Percentiles rank a stretch among this genome's conserved stretches.
These are phyloP conservation scores for Hymenoscyphus fructigenus DNA, from an alignment of 2,329 filamentous ascomycete genomes.

Conservation along the genomic window DNA sequence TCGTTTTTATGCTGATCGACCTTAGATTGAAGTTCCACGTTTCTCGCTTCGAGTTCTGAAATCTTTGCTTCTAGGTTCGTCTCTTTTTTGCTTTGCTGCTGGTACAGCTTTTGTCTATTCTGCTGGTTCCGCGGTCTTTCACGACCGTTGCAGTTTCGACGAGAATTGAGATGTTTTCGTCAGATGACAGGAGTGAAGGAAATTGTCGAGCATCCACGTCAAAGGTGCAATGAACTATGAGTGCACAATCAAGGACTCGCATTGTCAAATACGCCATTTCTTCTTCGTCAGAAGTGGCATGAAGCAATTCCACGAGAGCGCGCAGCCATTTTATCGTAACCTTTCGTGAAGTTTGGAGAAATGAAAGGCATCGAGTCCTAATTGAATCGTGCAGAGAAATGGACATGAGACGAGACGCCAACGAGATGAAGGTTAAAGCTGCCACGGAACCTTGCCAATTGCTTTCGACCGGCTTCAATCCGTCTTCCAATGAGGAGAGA, in stretches of 20 bases:
- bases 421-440: constrained; percentile 39
- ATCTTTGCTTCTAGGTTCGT: no score
- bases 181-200: constrained; percentile 27
- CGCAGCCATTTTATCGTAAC: constrained; percentile 42
- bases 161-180: constrained; percentile 36
- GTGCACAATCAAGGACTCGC: constrained; percentile 31
- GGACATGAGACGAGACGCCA: background rate
- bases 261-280: background rate
- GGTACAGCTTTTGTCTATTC: no score
- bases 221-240: constrained; percentile 45
- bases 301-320: background rate
- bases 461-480: constrained; percentile 40
- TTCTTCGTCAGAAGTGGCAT: background rate
- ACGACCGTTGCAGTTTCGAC: constrained; percentile 42
- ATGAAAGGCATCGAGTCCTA: constrained; percentile 28
- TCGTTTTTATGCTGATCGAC: no score
- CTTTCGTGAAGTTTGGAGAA: constrained; percentile 37
- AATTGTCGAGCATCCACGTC: constrained; percentile 41
- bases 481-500: constrained; percentile 35
- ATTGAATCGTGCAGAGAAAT: background rate
- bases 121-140: no score
- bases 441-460: constrained; percentile 52
- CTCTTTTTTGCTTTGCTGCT: no score
- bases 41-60: no score
- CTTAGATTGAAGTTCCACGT: no score